Evolutionary conservation across 164 flowering plant species (phyloP).

Genomic region (Stephania cephalantha): DNA sequence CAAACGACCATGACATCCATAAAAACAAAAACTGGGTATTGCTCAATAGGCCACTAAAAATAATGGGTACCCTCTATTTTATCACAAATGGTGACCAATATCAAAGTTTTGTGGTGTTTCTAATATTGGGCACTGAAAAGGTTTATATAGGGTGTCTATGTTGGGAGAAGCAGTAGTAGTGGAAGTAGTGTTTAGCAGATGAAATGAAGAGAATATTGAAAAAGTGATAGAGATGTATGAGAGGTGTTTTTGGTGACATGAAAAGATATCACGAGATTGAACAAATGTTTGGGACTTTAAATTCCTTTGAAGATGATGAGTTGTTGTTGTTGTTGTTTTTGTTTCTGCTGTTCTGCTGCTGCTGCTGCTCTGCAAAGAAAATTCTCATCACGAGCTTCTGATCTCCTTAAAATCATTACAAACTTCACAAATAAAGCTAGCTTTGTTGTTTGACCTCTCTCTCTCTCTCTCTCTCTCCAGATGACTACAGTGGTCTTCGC

Average conservation of each 20-base stretch:
- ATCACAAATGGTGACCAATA: too few species aligned
- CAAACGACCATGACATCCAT: neutral
- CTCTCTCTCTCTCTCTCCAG: constrained; percentile 4
- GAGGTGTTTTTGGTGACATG: too few species aligned
- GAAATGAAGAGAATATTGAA: neutral
- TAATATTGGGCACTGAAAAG: neutral
- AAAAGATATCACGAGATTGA: too few species aligned
- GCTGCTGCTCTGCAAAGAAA: constrained; percentile 24
- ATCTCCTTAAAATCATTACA: constrained; percentile 31
- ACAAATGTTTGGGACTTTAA: constrained; percentile 17
- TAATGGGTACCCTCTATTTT: too few species aligned
- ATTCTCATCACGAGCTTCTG: constrained; percentile 44
- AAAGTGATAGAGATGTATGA: neutral
- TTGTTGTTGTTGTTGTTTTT: constrained; percentile 1
- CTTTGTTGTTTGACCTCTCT: constrained; percentile 7
- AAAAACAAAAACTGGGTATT: neutral
- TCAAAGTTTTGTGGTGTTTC: neutral
- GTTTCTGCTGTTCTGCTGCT: neutral
- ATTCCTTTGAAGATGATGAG: constrained; percentile 19
- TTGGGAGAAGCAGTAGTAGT: neutral
- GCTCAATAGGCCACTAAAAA: neutral
- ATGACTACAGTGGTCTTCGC: neutral
- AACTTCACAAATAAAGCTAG: neutral
- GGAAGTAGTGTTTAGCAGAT: too few species aligned
- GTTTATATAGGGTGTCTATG: neutral